Evolutionary conservation across 192 early-diverging fungal genomes (phyloP).

Genomic region (Coemansia sp.): DNA sequence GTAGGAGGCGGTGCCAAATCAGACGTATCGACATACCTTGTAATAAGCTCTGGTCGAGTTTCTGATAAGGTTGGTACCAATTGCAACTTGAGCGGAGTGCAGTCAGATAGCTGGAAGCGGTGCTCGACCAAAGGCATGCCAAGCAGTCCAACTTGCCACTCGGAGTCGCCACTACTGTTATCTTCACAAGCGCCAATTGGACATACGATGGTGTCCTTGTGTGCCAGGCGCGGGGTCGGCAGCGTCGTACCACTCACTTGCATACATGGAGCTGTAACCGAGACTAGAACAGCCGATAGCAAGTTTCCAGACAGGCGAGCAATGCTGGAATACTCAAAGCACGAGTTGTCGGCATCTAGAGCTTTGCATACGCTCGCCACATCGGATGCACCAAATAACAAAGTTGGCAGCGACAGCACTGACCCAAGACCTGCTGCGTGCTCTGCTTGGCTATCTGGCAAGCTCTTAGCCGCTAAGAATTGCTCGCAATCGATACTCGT

Average conservation of each 20-base stretch:
- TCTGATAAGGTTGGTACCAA: background rate
- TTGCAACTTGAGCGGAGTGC: background rate
- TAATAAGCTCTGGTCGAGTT: background rate
- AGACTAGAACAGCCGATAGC: background rate
- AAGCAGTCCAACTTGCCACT: background rate
- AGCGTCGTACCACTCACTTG: background rate
- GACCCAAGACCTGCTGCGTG: background rate
- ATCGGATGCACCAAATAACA: constrained; percentile 1
- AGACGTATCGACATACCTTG: constrained; percentile 1
- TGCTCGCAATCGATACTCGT: background rate
- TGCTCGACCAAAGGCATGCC: background rate
- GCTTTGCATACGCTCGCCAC: constrained; percentile 5
- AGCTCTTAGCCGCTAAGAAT: background rate
- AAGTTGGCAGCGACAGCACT: background rate
- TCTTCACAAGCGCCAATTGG: background rate
- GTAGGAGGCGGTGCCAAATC: background rate
- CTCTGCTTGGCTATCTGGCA: background rate
- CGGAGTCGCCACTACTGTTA: background rate
- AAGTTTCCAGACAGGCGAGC: background rate
- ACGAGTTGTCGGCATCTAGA: background rate
- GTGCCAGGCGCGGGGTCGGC: background rate
- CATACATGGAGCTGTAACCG: background rate
- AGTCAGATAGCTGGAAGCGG: background rate
- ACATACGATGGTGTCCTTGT: background rate
- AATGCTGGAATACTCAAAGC: background rate